Evolutionary conservation across 2,329 filamentous ascomycete species (phyloP), one percentile per base, ranked within the genome.

Genomic region (Exophiala spinifera): DNA sequence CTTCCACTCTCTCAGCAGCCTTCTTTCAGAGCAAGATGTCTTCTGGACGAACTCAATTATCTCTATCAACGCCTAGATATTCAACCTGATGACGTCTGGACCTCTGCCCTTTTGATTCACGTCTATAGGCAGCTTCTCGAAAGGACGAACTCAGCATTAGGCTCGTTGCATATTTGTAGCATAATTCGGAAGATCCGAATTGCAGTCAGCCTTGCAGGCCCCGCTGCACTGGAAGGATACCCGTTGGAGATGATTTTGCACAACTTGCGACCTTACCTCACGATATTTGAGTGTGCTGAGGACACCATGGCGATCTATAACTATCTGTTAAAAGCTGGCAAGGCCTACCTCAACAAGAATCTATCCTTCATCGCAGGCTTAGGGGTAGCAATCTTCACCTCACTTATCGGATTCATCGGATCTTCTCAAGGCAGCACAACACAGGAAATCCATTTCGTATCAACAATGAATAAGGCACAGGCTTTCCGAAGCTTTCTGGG

Each of bases 201-300:
- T 7, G 73, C 97, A 14, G 79, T 97, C 21, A 87, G 84, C 55
- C 74, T 97, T 43, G 87, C 90, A 21, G 91, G 90, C 0, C 69
- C 82, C 0, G 78, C 85, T 47, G 88, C 88, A n/a, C 76, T 87
- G 20, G 75, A 83, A 37, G 88, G 87, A 0, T 97, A 97, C 66
- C 88, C 90, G 10, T 70, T 96, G 13, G 89, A 99, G 69, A 94
- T 96, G 88, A 78, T 95, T 0, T 77, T 99, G 1, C 88, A 91
- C 64, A 86, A 88, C 1, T 77, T 96, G 17, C 80, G 87, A 8
- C 84, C 85, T 0, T 95, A 91, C 61, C 76, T 97, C 4, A 86
- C 86, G 1, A 87, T 97, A 62, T 80, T 86, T 0, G 87, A 95
- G 66, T 97, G 92, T 69, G 88, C 91, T 8, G 89, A 96, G 66